These are phyloP conservation scores for Suillus subalutaceus DNA, from an alignment of 768 basidiomycete species.

Conservation along the genomic window DNA sequence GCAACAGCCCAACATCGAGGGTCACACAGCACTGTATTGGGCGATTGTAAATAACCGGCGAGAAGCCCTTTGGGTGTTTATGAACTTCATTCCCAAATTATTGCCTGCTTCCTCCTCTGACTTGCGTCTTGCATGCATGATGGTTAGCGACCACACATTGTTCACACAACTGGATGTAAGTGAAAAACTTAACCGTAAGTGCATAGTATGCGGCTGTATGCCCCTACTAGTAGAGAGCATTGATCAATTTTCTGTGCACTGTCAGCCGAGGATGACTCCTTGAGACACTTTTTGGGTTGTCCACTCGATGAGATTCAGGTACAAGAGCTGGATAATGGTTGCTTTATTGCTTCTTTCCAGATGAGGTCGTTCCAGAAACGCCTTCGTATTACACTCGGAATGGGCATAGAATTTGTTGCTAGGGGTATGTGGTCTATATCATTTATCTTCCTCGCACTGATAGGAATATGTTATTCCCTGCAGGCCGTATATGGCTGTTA, in stretches of 20 bases:
- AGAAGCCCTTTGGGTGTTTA: background rate
- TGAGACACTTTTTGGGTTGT: background rate
- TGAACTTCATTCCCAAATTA: background rate
- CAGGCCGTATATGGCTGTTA: background rate
- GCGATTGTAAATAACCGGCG: background rate
- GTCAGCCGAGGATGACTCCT: background rate
- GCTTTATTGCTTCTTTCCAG: background rate
- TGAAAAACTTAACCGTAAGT: background rate
- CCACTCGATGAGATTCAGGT: background rate
- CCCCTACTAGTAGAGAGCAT: background rate
- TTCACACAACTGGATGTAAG: background rate
- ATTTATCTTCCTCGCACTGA: background rate
- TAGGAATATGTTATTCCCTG: background rate
- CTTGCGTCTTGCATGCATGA: background rate
- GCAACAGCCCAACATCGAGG: background rate
- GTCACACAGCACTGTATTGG: background rate
- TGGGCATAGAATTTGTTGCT: background rate
- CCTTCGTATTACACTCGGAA: background rate
- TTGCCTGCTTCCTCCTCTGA: background rate
- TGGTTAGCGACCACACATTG: background rate
- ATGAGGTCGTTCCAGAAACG: background rate
- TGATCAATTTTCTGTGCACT: background rate
- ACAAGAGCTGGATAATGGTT: background rate
- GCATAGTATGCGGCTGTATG: too few relatives aligned
- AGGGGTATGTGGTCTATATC: background rate